Conservation (phyloP, 768 basidiomycete genomes). For the Calocera viscosa region DNA sequence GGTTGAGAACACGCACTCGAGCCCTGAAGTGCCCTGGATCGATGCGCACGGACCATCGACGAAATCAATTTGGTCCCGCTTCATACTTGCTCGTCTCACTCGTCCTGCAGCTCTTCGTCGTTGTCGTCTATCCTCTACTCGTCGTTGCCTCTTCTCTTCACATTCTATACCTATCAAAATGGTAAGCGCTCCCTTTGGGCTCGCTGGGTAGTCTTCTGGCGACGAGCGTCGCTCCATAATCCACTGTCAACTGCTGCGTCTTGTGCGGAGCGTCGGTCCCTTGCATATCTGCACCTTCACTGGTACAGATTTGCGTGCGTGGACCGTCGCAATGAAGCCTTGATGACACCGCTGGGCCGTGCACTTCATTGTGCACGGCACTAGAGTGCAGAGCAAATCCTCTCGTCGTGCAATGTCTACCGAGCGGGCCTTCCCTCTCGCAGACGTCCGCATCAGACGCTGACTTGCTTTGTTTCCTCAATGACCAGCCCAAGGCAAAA, state of each 20-base stretch:
- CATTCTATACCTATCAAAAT: neutral
- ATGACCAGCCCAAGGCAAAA: slow-evolving; percentile 42
- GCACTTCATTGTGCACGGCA: neutral
- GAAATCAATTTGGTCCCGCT: neutral
- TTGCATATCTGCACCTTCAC: neutral
- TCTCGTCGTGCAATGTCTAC: slow-evolving; percentile 4
- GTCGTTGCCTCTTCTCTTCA: neutral
- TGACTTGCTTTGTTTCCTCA: slow-evolving; percentile 13
- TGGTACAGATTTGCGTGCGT: neutral
- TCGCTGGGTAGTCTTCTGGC: neutral
- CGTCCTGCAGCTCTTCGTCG: neutral
- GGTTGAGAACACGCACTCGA: too few species aligned
- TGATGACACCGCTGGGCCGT: neutral
- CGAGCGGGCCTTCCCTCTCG: slow-evolving; percentile 1
- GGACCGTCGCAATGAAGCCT: neutral
- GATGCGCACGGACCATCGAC: slow-evolving; percentile 4
- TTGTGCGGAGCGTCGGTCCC: neutral
- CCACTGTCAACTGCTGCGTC: neutral
- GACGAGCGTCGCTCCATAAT: neutral
- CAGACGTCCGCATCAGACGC: neutral
- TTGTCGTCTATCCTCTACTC: neutral
- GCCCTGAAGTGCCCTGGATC: too few species aligned
- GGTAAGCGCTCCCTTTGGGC: slow-evolving; percentile 1
- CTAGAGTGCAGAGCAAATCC: slow-evolving; percentile 7
- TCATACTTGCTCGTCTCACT: neutral